These are phyloP conservation scores for Lecanicillium sp. DNA, from an alignment of 2,329 filamentous ascomycete genomes.

Conservation along the genomic window DNA sequence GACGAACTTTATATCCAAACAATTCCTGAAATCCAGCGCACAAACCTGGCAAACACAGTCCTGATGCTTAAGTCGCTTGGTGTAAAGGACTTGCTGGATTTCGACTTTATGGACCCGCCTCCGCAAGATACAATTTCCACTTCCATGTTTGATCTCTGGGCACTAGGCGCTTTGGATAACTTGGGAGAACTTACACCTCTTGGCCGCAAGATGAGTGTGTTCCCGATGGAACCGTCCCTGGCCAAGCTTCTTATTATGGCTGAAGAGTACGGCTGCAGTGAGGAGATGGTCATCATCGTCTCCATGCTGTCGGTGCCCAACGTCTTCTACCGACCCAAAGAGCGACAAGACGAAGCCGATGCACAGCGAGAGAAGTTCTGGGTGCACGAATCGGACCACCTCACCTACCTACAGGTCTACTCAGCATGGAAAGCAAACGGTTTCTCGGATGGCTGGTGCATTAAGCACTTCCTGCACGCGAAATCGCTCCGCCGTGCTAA, in stretches of 20 bases:
- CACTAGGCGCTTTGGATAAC: conserved; percentile 86
- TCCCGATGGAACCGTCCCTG: conserved; percentile 94
- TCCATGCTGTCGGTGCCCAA: conserved; percentile 96
- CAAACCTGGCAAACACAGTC: conserved; percentile 91
- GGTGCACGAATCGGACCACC: conserved; percentile 92
- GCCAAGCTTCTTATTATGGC: conserved; percentile 92
- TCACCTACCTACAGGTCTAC: conserved; percentile 93
- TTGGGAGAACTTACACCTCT: conserved; percentile 84
- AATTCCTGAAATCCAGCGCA: conserved; percentile 95
- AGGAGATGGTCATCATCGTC: conserved; percentile 97
- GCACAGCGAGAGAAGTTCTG: conserved; percentile 96
- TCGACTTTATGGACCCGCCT: conserved; percentile 98
- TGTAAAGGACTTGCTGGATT: conserved; percentile 88
- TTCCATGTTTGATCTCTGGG: conserved; percentile 95
- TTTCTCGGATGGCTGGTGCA: conserved; percentile 84
- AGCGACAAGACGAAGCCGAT: conserved; percentile 93
- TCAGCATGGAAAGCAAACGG: conserved; percentile 91
- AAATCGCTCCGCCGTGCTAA: conserved; percentile 87
- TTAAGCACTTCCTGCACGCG: conserved; percentile 88
- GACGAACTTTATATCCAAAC: conserved; percentile 96
- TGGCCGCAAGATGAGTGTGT: conserved; percentile 89
- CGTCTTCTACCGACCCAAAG: conserved; percentile 95
- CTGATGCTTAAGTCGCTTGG: conserved; percentile 89
- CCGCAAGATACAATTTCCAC: conserved; percentile 97
- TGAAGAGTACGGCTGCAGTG: conserved; percentile 82